phyloP scores from a whole-genome alignment of 2,329 filamentous ascomycete genomes.

The Torrubiella hemipterigena region DNA sequence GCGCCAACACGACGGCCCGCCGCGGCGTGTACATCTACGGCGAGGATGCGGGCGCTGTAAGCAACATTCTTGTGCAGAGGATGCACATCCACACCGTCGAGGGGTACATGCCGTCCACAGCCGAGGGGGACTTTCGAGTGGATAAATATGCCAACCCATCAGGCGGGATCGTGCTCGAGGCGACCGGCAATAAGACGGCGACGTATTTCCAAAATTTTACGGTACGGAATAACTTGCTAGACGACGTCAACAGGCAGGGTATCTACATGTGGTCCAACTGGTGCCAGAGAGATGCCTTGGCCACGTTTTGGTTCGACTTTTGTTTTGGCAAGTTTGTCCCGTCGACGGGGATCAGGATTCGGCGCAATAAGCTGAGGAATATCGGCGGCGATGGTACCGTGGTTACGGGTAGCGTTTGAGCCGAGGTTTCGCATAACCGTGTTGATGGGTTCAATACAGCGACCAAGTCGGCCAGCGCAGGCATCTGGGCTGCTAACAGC shows the following conservation, averaged over 20 bases:
- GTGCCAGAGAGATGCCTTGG: conserved; percentile 2
- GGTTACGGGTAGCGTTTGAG: neutral
- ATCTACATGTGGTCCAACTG: conserved; percentile 4
- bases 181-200: neutral
- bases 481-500: conserved; percentile 2
- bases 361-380: neutral
- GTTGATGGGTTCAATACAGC: neutral
- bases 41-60: conserved; percentile 1
- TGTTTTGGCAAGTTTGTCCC: neutral
- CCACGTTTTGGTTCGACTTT: neutral
- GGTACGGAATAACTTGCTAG: conserved; percentile 1
- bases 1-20: conserved; percentile 2
- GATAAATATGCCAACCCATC: conserved; percentile 3
- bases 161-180: conserved; percentile 1
- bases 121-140: neutral
- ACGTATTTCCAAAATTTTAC: conserved; percentile 1
- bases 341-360: neutral
- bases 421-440: neutral
- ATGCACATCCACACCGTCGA: conserved; percentile 2
- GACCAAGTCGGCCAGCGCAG: neutral
- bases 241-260: conserved; percentile 1
- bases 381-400: conserved; percentile 3
- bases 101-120: conserved; percentile 2
- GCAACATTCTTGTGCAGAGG: neutral
- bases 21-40: conserved; percentile 2